Base-by-base conservation (phyloP, 139 green algal species). In the Micractinium sp. region DNA sequence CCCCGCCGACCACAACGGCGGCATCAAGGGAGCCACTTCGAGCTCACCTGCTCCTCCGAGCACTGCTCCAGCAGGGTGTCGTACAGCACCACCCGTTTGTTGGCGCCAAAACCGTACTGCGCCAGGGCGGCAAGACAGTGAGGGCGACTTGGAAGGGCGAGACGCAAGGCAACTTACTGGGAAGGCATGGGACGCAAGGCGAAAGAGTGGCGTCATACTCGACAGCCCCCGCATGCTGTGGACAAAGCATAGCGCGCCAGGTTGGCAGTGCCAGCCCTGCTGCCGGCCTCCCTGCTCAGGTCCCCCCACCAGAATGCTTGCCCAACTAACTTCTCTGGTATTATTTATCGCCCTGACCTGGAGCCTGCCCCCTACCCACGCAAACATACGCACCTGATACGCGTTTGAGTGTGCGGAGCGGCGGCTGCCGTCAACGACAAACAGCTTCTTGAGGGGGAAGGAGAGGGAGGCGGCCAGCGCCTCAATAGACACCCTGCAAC, bases 11-110 rank as follows among this genome's bases (percentile, higher is more conserved):
- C n/a, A n/a, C n/a, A n/a, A n/a, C n/a, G n/a, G n/a, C n/a, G n/a
- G n/a, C n/a, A n/a, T n/a, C n/a, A n/a, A n/a, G n/a, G n/a, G n/a
- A n/a, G n/a, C n/a, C n/a, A n/a, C n/a, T n/a, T n/a, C n/a, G n/a
- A 56, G 47, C 47, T 56, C 47, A 56, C 47, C 87, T 98, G 90
- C 82, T 96, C 94, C 90, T 98, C 91, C 61, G 47, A 92, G 84
- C 89, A 95, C 86, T 97, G 94, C 39, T 90, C 36, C 9, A 98
- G 83, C 0, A 98, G 93, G 3, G 96, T 98, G 94, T 98, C 96
- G 91, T 95, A 98, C 85, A 98, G 91, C 53, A 98, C 96, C 86
- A 99, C 98, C 47, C 97, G 95, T 94, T 99, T 99, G 94, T 98
- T 99, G 22, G 93, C 95, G 90, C 94, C 96, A 76, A 99, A 98